Evolutionary conservation across 2,329 filamentous ascomycete species (phyloP), one percentile per base, ranked within the genome.

Genomic region (Xylariaceae sp.): DNA sequence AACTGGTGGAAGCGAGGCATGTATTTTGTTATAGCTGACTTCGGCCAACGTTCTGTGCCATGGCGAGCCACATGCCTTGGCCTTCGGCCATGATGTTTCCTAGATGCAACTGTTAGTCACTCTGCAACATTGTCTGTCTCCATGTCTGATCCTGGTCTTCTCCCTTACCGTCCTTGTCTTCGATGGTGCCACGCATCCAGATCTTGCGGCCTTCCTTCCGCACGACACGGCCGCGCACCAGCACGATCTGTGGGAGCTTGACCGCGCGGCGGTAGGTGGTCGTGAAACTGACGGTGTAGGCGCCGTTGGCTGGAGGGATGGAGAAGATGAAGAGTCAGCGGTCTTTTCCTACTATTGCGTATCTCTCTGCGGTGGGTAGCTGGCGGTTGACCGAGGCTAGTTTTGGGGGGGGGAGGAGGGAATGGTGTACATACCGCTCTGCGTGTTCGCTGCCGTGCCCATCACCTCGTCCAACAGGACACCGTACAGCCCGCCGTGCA

Each of bases 391-490:
- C n/a, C n/a, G n/a, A n/a, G n/a, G n/a, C n/a, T n/a, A n/a, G 22
- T 26, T 11, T 6, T 6, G 22, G 11, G 22, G 22, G 11, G 22
- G 22, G 22, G 11, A 26, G 11, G 22, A 26, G 22, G 22, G 22
- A 26, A 26, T 6, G 22, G 22, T 6, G 22, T 6, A 26, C 22
- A 6, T 11, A 57, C 53, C 26, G 22, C 43, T 34, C 30, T 60
- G 56, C 9, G 49, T 33, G 33, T 57, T 58, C 18, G 54, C 57
- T 29, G 53, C 54, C n/a, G 52, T 60, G 4, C 56, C 56, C 54
- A 60, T 59, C 19, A 60, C 53, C 44, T 61, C 56, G 45, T 60
- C 56, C 43, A 61, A 42, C 9, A 60, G 47, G 9, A 61, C 50
- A 3, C 44, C 51, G 46, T 51, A 54, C 28, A 59, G 39, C 1